Evolutionary conservation across 73 alveolate species (phyloP), one percentile per base, ranked within the genome.

Genomic region (Blepharisma stoltei): DNA sequence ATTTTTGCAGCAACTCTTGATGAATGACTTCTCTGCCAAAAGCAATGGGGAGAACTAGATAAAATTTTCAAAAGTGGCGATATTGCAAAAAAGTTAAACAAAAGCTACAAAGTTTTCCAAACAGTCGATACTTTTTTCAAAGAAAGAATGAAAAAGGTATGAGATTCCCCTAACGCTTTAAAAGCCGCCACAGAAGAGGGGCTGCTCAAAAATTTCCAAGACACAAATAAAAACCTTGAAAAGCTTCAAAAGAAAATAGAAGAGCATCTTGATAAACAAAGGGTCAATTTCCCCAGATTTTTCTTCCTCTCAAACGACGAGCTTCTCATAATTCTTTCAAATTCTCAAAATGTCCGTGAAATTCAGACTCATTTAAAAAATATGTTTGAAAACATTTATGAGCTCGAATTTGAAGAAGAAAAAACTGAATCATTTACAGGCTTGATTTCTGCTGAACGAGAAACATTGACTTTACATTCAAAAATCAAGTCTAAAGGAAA

Each of bases 301-400:
- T 97, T 88, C 91, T 97, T 97, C 96, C 86, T 97, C 71, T 93
- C 99, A 21, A 97, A 97, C 88, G 99, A 95, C 84, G 99, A 95
- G 83, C 90, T 95, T 54, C 84, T 95, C 23, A 94, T 86, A 70
- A 91, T 95, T 88, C 76, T 95, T 54, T 95, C 98, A 45, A 88
- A 93, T 75, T 89, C 98, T 0, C 80, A 95, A 76, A 91, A 81
- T 82, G 77, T 88, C 20, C 90, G 89, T 66, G 77, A 89, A 25
- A 82, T 95, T 43, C 92, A 91, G 80, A 95, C 97, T 41, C 97
- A 90, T 75, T 81, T 95, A 77, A 92, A 92, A 71, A 95, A 93
- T 49, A 90, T 97, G 83, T 95, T 95, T 73, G 99, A 95, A 76
- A 94, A 94, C 48, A 85, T 95, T 9, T 93, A 86, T 71, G 89